These are phyloP conservation scores for Cadophora malorum DNA, from an alignment of 2,329 filamentous ascomycete genomes.

Conservation along the genomic window DNA sequence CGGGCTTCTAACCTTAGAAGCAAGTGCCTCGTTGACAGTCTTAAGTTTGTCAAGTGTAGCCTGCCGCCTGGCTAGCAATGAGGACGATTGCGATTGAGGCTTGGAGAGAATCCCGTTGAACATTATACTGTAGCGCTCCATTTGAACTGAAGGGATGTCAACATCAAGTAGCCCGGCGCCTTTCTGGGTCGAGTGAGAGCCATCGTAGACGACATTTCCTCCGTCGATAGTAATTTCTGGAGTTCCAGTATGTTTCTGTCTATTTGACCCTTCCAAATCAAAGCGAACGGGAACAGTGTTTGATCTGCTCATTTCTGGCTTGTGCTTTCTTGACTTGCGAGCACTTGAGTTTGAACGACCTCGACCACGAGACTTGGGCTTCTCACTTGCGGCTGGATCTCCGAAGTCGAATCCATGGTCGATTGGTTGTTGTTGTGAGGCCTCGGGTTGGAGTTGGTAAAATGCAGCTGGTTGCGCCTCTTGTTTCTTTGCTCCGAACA, in stretches of 20 bases:
- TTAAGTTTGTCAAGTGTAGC: slow-evolving; percentile 64
- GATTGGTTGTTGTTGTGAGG: slow-evolving; percentile 22
- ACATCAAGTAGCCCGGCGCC: slow-evolving; percentile 65
- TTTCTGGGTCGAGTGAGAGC: slow-evolving; percentile 12
- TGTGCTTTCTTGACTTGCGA: slow-evolving; percentile 35
- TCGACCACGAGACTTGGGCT: slow-evolving; percentile 32
- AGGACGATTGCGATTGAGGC: slow-evolving; percentile 32
- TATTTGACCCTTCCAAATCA: slow-evolving; percentile 25
- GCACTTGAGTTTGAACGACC: slow-evolving; percentile 36
- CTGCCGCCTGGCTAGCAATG: slow-evolving; percentile 62
- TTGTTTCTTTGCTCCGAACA: slow-evolving; percentile 55
- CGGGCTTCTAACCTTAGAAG: slow-evolving; percentile 45
- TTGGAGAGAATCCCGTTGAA: slow-evolving; percentile 75
- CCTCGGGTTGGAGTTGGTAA: slow-evolving; percentile 43
- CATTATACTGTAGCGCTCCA: slow-evolving; percentile 96
- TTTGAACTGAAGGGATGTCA: slow-evolving; percentile 77
- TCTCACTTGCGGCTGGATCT: slow-evolving; percentile 25
- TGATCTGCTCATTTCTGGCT: slow-evolving; percentile 38
- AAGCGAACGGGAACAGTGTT: slow-evolving; percentile 39
- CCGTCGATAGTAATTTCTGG: slow-evolving; percentile 39
- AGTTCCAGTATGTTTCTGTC: slow-evolving; percentile 29
- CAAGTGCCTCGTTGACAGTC: slow-evolving; percentile 55
- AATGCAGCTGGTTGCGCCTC: slow-evolving; percentile 36
- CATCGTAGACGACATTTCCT: slow-evolving; percentile 25
- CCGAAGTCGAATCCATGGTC: slow-evolving; percentile 25